phyloP scores from a whole-genome alignment of 495 filamentous ascomycete species.

The Recurvomyces mirabilis region DNA sequence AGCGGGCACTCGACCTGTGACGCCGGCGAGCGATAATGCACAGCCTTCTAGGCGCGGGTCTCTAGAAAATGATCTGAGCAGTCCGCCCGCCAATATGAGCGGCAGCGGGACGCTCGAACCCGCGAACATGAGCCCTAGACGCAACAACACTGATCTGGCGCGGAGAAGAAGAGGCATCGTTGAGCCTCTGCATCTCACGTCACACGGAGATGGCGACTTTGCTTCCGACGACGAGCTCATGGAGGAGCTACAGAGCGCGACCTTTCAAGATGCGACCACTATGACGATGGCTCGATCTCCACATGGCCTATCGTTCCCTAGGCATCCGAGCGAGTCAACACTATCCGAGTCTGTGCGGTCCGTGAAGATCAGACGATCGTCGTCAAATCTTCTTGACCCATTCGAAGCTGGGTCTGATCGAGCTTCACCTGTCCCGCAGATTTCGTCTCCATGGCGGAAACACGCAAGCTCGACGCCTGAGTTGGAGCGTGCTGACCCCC shows the following conservation, averaged over 20 bases:
- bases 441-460: too few species aligned
- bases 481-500: too few species aligned
- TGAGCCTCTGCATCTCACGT: conserved; percentile 26
- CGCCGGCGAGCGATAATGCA: too few species aligned
- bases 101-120: not conserved
- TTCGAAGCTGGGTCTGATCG: not conserved
- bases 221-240: conserved; percentile 79
- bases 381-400: conserved; percentile 1
- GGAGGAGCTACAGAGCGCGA: conserved; percentile 77
- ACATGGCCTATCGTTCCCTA: conserved; percentile 54
- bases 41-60: too few species aligned
- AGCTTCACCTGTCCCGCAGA: not conserved
- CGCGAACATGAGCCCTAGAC: not conserved
- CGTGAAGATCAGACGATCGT: conserved; percentile 8
- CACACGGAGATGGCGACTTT: conserved; percentile 37
- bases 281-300: conserved; percentile 78
- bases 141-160: conserved; percentile 11
- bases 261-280: conserved; percentile 71
- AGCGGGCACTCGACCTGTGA: not conserved
- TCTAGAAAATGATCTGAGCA: too few species aligned
- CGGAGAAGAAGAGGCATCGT: conserved; percentile 23
- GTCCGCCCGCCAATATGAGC: not conserved
- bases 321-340: too few species aligned
- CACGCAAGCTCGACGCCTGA: too few species aligned
- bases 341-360: conserved; percentile 10